These are phyloP conservation scores for Aspergillus transmontanensis DNA, from an alignment of 2,329 filamentous ascomycete species.

Conservation along the genomic window DNA sequence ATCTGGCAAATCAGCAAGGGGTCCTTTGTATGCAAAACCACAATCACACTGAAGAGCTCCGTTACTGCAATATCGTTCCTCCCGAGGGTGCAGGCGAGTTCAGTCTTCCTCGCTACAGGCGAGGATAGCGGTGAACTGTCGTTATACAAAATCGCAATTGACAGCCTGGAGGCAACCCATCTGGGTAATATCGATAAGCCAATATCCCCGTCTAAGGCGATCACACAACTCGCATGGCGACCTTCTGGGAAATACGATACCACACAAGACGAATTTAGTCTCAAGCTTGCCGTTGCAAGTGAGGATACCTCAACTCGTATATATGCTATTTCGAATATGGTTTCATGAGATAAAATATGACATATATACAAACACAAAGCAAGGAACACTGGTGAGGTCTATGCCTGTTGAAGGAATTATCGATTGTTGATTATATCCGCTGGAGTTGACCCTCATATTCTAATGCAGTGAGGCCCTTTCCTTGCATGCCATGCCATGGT, in stretches of 20 bases:
- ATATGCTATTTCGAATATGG: conserved; percentile 39
- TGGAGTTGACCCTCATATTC: conserved; percentile 19
- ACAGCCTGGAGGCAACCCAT: conserved; percentile 32
- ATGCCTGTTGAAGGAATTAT: conserved; percentile 27
- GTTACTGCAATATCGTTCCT: conserved; percentile 74
- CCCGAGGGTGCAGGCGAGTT: conserved; percentile 28
- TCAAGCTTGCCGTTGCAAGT: conserved; percentile 48
- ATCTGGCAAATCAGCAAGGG: conserved; percentile 59
- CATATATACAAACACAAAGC: conserved; percentile 19
- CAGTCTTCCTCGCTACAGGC: conserved; percentile 47
- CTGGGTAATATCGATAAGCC: conserved; percentile 35
- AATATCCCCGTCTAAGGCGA: conserved; percentile 63
- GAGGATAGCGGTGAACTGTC: conserved; percentile 51
- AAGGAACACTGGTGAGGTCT: conserved; percentile 7
- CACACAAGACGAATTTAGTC: conserved; percentile 17
- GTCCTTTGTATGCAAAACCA: conserved; percentile 56
- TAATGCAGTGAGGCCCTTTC: conserved; percentile 21
- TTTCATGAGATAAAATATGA: conserved; percentile 23
- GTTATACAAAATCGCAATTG: conserved; percentile 41
- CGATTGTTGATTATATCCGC: conserved; percentile 32
- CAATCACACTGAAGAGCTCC: conserved; percentile 59
- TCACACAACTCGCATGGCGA: conserved; percentile 71
- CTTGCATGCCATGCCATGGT: conserved; percentile 25
- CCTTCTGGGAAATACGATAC: conserved; percentile 41
- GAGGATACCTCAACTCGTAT: conserved; percentile 48